Evolutionary conservation across 108 stramenopile species (phyloP), one percentile per base, ranked within the genome.

Genomic region (Fragilariopsis cylindrus): DNA sequence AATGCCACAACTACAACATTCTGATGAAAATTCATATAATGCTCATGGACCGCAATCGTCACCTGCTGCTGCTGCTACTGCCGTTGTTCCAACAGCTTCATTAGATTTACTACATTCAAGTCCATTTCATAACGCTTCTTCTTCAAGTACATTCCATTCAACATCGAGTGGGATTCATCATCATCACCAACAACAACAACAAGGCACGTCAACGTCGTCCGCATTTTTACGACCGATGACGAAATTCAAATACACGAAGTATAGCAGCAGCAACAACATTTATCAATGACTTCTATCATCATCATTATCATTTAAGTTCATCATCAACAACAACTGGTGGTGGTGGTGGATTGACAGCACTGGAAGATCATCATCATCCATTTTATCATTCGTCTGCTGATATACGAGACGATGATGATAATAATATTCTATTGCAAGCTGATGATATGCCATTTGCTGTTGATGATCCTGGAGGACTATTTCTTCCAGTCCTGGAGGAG

Each of bases 391-490:
- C 21, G 18, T 21, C 21, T 30, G 21, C 21, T 21, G 58, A 16
- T 30, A 30, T 30, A 30, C 2, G 30, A 3, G 60, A 62, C 42
- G 46, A 65, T 52, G 46, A 65, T 52, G 4, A 56, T 48, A 58
- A 45, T 60, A 60, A 48, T 48, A 39, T 63, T 44, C 0, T 44
- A 4, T 11, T 21, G 52, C 44, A 76, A 5, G 70, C 63, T 7
- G 78, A 87, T 47, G 86, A 87, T 54, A 87, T 87, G 83, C 86
- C 86, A 8, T 87, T 87, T 80, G 86, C 86, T 8, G 86, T 87
- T 7, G 83, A 87, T 4, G 55, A 44, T 7, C 47, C 65, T 15
- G 52, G 13, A 53, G 15, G 52, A 30, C 2, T 30, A 30, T 30
- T 30, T 30, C 30, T 30, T 30, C 30, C 30, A 30, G 30, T 30